Conservation (phyloP, 106 monocot genomes). For the Triglochin maritima region DNA sequence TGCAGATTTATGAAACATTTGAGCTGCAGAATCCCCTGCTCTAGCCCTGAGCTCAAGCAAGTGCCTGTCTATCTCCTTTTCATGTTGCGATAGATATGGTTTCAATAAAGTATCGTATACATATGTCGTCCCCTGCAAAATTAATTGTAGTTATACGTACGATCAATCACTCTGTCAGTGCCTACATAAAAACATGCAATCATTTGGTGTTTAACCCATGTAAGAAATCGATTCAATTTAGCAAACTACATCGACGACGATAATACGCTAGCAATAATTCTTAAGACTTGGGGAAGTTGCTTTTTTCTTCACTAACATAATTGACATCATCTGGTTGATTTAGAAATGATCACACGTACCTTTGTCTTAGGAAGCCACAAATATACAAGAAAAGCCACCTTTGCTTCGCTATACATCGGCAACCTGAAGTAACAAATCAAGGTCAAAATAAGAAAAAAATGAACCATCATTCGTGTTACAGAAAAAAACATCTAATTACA, state of each 20-base stretch:
- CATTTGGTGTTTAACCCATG: too few species aligned
- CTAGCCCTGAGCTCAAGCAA: conserved; percentile 54
- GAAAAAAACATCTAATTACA: not conserved
- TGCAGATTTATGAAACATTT: conserved; percentile 50
- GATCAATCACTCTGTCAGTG: not conserved
- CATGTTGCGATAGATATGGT: conserved; percentile 60
- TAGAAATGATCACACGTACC: conserved; percentile 20
- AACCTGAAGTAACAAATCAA: conserved; percentile 39
- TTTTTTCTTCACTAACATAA: too few species aligned
- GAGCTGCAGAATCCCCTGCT: conserved; percentile 34
- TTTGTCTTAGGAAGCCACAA: conserved; percentile 88
- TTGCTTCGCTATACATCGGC: conserved; percentile 89
- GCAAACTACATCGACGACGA: too few species aligned
- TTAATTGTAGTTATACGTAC: not conserved
- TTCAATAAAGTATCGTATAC: conserved; percentile 66
- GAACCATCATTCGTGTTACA: not conserved
- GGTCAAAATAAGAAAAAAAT: conserved; percentile 3
- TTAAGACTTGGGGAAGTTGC: too few species aligned
- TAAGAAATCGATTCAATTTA: too few species aligned
- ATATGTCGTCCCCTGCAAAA: conserved; percentile 60
- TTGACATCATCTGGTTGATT: too few species aligned
- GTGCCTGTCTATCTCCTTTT: conserved; percentile 57
- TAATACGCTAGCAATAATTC: too few species aligned
- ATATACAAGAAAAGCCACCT: conserved; percentile 78
- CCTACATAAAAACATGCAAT: not conserved